Conservation (phyloP, 2,329 filamentous ascomycete genomes). For the Trichophyton benhamiae region DNA sequence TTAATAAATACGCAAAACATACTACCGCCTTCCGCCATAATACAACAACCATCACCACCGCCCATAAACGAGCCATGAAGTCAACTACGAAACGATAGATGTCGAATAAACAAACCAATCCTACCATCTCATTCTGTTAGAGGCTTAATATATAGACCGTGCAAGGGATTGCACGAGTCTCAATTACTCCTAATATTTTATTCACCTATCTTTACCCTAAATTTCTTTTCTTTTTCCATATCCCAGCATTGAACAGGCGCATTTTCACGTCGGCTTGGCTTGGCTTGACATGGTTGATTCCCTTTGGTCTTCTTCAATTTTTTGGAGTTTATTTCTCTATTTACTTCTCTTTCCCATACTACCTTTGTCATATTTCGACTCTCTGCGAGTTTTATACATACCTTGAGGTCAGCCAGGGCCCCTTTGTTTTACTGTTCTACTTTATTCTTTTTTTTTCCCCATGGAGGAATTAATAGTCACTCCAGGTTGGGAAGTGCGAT, state of each 20-base stretch:
- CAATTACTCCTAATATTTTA: background rate
- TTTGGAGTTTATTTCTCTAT: background rate
- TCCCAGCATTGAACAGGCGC: background rate
- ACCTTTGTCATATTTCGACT: background rate
- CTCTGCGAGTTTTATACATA: background rate
- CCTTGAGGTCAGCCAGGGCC: background rate
- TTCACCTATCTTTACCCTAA: background rate
- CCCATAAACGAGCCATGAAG: background rate
- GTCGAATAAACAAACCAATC: background rate
- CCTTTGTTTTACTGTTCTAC: no score
- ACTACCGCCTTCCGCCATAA: background rate
- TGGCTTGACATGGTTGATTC: background rate
- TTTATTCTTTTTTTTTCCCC: no score
- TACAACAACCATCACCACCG: background rate
- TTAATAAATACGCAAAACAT: slow-evolving; percentile 21
- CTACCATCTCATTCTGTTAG: background rate
- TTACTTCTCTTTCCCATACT: background rate
- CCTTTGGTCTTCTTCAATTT: background rate
- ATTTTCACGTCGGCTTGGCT: background rate
- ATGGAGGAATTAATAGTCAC: no score
- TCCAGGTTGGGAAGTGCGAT: no score
- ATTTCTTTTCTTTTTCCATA: background rate
- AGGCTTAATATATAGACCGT: background rate
- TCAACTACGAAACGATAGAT: background rate
- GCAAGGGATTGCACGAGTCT: background rate